Conservation (phyloP, 495 filamentous ascomycete genomes). For the Melanomma pulvis-pyrius region DNA sequence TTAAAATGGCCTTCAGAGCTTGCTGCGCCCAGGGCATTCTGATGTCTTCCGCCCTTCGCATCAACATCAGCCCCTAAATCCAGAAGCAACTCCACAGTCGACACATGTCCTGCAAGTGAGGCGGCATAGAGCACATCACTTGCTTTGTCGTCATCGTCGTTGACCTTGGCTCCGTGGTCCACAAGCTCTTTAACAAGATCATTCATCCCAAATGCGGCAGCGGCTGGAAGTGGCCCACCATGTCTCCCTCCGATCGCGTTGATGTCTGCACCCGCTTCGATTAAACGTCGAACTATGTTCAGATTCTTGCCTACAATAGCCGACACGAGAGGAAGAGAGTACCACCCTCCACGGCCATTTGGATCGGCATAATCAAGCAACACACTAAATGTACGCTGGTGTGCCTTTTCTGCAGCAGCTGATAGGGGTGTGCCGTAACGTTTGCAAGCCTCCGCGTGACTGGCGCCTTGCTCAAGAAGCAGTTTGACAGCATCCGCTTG, state of each 20-base stretch:
- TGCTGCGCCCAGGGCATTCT: conserved; percentile 13
- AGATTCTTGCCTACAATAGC: neutral
- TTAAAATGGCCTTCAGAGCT: conserved; percentile 17
- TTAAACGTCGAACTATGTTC: neutral
- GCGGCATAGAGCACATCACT: conserved; percentile 17
- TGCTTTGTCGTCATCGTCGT: conserved; percentile 10
- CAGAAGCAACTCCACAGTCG: conserved; percentile 14
- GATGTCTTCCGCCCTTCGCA: conserved; percentile 13
- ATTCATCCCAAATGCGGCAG: neutral
- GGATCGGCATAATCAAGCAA: neutral
- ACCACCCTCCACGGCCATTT: neutral
- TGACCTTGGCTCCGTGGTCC: conserved; percentile 21
- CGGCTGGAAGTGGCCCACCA: conserved; percentile 10
- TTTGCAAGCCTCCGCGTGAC: neutral
- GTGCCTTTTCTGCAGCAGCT: neutral
- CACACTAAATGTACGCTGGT: neutral
- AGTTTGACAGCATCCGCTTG: neutral
- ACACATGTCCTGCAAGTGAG: neutral
- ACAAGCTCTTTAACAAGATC: conserved; percentile 12
- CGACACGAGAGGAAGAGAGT: neutral
- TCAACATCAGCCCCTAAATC: conserved; percentile 23
- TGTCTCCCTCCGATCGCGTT: neutral
- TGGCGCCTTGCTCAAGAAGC: neutral
- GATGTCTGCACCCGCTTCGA: neutral
- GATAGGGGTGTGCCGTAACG: neutral